phyloP scores from a whole-genome alignment of 148 eudicot species.

The Agrostemma githago region DNA sequence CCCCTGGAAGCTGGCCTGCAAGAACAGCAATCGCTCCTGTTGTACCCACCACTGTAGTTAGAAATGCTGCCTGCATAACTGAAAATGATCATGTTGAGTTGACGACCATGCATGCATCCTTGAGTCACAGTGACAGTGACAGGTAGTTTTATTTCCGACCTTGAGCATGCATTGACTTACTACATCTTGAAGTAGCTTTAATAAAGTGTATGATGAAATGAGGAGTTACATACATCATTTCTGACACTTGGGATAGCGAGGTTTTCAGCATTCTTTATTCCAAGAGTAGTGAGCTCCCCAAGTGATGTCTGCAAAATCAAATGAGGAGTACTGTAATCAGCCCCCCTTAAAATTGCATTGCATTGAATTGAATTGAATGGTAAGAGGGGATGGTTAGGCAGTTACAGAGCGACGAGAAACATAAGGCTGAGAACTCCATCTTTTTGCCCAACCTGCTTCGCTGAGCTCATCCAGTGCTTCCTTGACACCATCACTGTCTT shows the following conservation, averaged over 20 bases:
- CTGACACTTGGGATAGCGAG: constrained; percentile 93
- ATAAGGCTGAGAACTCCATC: constrained; percentile 95
- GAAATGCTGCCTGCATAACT: constrained; percentile 98
- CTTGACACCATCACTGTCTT: constrained; percentile 86
- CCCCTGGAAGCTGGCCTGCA: constrained; percentile 99
- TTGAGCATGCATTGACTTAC: not conserved
- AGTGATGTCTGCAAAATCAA: constrained; percentile 64
- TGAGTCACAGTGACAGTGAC: too few relatives aligned
- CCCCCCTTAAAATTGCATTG: constrained; percentile 1
- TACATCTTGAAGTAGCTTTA: too few relatives aligned
- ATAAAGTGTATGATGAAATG: too few relatives aligned
- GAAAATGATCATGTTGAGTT: constrained; percentile 48
- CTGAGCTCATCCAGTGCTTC: constrained; percentile 83
- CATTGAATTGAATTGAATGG: not conserved
- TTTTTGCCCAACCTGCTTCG: constrained; percentile 86
- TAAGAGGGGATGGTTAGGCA: constrained; percentile 47
- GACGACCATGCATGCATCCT: constrained; percentile 9
- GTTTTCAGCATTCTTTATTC: constrained; percentile 91
- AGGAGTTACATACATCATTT: constrained; percentile 68
- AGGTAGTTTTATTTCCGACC: not conserved
- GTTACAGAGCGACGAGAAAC: constrained; percentile 76
- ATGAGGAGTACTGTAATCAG: constrained; percentile 7
- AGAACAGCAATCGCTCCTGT: constrained; percentile 77
- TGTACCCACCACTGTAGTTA: constrained; percentile 81
- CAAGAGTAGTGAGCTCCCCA: constrained; percentile 84